A percentile compares a stretch with the other conserved stretches of the same genome.
phyloP scores from a whole-genome alignment of 1,284 basidiomycete species.

The Malassezia yamatoensis region DNA sequence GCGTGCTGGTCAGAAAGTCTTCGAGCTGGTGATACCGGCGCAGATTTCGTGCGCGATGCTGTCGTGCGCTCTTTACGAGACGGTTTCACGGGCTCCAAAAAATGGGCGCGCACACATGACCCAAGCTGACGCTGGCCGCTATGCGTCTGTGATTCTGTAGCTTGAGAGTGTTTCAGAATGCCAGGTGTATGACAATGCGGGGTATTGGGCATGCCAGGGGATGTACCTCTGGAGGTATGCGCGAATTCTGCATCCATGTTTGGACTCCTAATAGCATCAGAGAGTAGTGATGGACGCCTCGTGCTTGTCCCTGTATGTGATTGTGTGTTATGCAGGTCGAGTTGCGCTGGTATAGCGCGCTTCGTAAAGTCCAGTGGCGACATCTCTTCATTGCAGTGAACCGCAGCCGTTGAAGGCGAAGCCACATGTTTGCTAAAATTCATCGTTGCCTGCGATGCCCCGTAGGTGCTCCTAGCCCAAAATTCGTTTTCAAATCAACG shows the following conservation, averaged over 20 bases:
- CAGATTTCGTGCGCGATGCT: not conserved
- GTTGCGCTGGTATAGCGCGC: not conserved
- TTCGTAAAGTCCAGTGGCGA: conserved; percentile 6
- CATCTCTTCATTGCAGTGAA: not conserved
- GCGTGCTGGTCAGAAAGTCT: not conserved
- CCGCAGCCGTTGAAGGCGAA: not conserved
- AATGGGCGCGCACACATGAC: not conserved
- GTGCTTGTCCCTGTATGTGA: too few relatives aligned
- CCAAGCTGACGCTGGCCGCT: not conserved
- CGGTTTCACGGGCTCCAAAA: conserved; percentile 4
- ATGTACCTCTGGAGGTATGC: not conserved
- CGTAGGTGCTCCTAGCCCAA: not conserved
- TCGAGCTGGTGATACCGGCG: not conserved
- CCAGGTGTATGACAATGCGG: not conserved
- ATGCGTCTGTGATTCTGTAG: not conserved
- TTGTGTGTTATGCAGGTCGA: not conserved
- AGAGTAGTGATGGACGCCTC: not conserved
- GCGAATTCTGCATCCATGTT: not conserved
- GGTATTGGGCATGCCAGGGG: not conserved
- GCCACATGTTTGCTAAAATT: too few relatives aligned
- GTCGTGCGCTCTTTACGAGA: not conserved
- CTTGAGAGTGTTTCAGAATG: not conserved
- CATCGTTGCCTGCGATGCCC: not conserved
- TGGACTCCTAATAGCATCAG: not conserved
- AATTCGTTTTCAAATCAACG: not conserved